Conservation (phyloP, 225 moss, liverwort and hornwort species). For the Asterella californica region DNA sequence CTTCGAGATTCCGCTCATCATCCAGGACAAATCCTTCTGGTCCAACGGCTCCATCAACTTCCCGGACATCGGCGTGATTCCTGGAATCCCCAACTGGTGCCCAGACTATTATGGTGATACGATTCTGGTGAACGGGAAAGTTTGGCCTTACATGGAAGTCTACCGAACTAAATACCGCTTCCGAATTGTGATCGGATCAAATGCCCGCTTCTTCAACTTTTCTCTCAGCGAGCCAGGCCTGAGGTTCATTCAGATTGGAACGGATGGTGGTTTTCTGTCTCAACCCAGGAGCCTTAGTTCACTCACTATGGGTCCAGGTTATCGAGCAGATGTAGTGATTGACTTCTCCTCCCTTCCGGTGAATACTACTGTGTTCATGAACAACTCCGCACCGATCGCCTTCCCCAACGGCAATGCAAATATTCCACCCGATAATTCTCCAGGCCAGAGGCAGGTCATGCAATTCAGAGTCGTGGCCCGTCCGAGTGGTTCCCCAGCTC, state of each 20-base stretch:
- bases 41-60: conserved; percentile 59
- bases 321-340: conserved; percentile 53
- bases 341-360: conserved; percentile 43
- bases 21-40: conserved; percentile 28
- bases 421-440: conserved; percentile 26
- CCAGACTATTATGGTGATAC: conserved; percentile 72
- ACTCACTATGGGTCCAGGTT: conserved; percentile 39
- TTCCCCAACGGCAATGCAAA: conserved; percentile 36
- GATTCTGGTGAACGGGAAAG: conserved; percentile 63
- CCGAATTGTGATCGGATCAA: conserved; percentile 51
- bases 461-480: conserved; percentile 37
- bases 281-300: conserved; percentile 11
- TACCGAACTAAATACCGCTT: conserved; percentile 49
- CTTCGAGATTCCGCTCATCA: conserved; percentile 23
- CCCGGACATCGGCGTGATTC: conserved; percentile 44
- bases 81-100: conserved; percentile 65
- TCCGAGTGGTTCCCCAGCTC: not conserved
- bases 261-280: conserved; percentile 56
- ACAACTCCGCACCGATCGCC: conserved; percentile 55
- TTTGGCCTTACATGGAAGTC: conserved; percentile 57
- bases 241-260: conserved; percentile 52
- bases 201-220: conserved; percentile 56
- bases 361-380: conserved; percentile 35
- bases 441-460: conserved; percentile 25
- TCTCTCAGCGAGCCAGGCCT: conserved; percentile 18